These are phyloP conservation scores for bread wheat (Triticum aestivum) DNA, from an alignment of 176 grass and related monocot genomes.

Conservation along the genomic window DNA sequence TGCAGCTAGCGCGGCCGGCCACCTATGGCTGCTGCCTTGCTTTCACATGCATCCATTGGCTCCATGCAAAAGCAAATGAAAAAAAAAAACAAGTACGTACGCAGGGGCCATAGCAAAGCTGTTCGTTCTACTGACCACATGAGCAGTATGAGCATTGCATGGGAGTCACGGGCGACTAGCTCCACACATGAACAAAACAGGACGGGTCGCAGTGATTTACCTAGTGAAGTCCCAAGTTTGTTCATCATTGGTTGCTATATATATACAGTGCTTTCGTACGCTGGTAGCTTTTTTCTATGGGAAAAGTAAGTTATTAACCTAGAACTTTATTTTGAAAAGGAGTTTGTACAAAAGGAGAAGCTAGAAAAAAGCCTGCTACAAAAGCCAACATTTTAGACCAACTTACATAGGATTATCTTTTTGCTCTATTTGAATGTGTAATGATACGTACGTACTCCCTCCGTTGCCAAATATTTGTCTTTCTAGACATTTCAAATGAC, in stretches of 20 bases:
- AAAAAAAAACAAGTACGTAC: not conserved
- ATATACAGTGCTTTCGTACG: not conserved
- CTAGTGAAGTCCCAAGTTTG: not conserved
- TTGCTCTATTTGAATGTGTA: not conserved
- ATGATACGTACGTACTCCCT: not conserved
- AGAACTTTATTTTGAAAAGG: no score
- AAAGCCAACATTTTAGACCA: not conserved
- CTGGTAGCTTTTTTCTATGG: not conserved
- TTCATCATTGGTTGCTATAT: not conserved
- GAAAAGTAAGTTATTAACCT: no score
- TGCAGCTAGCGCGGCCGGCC: no score
- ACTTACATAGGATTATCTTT: not conserved
- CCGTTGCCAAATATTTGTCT: no score
- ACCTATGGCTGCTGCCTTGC: not conserved
- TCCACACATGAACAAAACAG: no score
- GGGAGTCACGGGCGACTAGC: not conserved
- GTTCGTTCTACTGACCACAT: not conserved
- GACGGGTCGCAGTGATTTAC: no score
- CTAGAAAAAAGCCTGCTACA: not conserved
- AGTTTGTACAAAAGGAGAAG: not conserved
- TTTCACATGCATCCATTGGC: not conserved
- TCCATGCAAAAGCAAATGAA: not conserved
- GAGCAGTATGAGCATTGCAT: not conserved
- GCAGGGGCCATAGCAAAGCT: no score
- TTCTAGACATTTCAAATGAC: no score